Percentiles rank a stretch among this genome's conserved stretches.
Conservation (phyloP, 1,139 yeast genomes). For the Kazachstania sp. region DNA sequence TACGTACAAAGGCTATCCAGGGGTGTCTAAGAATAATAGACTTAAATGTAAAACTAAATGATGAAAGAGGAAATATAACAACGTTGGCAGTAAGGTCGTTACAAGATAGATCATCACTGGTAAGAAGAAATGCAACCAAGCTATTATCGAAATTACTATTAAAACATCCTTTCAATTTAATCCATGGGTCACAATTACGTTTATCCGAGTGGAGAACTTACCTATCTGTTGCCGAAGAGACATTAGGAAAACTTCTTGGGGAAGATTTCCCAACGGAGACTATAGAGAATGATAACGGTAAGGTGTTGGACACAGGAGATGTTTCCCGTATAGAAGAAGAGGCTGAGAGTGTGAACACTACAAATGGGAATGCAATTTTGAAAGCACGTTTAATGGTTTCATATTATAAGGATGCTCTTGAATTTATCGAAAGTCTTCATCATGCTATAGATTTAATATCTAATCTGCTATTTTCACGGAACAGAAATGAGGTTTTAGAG, state of each 20-base stretch:
- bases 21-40: constrained; percentile 60
- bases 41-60: constrained; percentile 52
- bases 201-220: constrained; percentile 53
- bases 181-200: constrained; percentile 69
- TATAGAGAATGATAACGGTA: constrained; percentile 27
- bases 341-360: constrained; percentile 22
- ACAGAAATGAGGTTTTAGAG: constrained; percentile 80
- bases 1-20: constrained; percentile 78
- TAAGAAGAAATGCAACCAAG: constrained; percentile 74
- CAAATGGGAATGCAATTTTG: constrained; percentile 32
- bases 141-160: constrained; percentile 60
- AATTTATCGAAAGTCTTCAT: constrained; percentile 62
- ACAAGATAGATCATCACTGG: constrained; percentile 76
- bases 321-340: constrained; percentile 13
- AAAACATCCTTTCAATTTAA: constrained; percentile 72
- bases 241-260: constrained; percentile 32
- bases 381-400: constrained; percentile 50
- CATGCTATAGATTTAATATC: constrained; percentile 53
- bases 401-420: constrained; percentile 71
- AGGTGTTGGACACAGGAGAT: constrained; percentile 1
- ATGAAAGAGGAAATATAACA: constrained; percentile 44
- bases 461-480: constrained; percentile 67
- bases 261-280: constrained; percentile 28
- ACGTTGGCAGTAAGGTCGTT: constrained; percentile 66
- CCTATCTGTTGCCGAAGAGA: constrained; percentile 43